A percentile compares a stretch with the other conserved stretches of the same genome.
These are phyloP conservation scores for Meyerozyma guilliermondii DNA, from an alignment of 1,139 yeast species.

Conservation along the genomic window DNA sequence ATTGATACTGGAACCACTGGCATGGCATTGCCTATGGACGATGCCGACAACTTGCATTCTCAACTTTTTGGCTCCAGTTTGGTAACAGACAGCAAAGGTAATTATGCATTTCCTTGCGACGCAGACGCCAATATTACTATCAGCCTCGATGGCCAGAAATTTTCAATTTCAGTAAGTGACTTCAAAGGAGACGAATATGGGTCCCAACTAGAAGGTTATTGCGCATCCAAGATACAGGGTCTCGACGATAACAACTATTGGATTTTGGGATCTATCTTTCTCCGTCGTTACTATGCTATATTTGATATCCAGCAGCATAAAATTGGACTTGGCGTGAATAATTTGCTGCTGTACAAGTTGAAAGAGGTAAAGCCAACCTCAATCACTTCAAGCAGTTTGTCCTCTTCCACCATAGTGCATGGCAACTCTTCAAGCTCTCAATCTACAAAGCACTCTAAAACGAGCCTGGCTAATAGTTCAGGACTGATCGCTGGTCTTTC, in stretches of 20 bases:
- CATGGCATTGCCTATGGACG: slow-evolving; percentile 50
- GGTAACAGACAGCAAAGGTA: slow-evolving; percentile 49
- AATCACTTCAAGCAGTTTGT: not conserved
- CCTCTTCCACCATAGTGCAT: too few species aligned
- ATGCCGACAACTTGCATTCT: slow-evolving; percentile 50
- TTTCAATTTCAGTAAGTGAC: slow-evolving; percentile 39
- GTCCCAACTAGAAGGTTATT: slow-evolving; percentile 39
- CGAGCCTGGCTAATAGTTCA: slow-evolving; percentile 1
- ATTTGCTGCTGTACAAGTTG: slow-evolving; percentile 4
- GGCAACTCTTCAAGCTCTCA: not conserved
- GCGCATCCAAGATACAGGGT: slow-evolving; percentile 68
- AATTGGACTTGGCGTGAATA: slow-evolving; percentile 47
- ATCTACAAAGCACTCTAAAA: not conserved
- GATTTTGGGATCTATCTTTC: slow-evolving; percentile 60
- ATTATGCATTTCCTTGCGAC: slow-evolving; percentile 58
- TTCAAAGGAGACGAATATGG: slow-evolving; percentile 48
- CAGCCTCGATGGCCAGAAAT: slow-evolving; percentile 36
- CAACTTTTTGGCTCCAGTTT: slow-evolving; percentile 38
- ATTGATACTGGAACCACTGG: slow-evolving; percentile 69
- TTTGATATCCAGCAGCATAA: slow-evolving; percentile 48
- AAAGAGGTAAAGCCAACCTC: not conserved
- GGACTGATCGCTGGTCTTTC: slow-evolving; percentile 1
- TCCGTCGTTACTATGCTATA: slow-evolving; percentile 53
- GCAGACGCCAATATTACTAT: slow-evolving; percentile 28
- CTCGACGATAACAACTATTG: slow-evolving; percentile 28